Conservation (phyloP, 192 early-diverging fungal genomes). For the Backusella psychrophila region DNA sequence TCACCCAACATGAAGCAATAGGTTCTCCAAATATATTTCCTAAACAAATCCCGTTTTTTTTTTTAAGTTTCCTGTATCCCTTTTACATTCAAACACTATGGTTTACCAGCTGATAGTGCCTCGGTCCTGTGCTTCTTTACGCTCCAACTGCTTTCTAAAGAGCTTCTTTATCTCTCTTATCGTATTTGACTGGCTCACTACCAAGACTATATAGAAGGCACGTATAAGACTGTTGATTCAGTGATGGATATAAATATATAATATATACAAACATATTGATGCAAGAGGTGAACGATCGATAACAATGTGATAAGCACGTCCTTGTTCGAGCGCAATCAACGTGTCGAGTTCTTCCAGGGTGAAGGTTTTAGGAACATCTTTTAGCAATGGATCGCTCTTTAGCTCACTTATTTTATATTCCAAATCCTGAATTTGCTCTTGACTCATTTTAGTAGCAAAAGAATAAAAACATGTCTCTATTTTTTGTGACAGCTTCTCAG, state of each 20-base stretch:
- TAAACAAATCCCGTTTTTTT: neutral
- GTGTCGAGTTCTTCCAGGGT: slow-evolving; percentile 22
- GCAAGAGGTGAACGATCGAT: slow-evolving; percentile 15
- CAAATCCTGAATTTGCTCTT: neutral
- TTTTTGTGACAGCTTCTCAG: neutral
- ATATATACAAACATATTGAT: slow-evolving; percentile 12
- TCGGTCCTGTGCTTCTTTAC: neutral
- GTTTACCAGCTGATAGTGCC: slow-evolving; percentile 27
- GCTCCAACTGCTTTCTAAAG: neutral
- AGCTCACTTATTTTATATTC: slow-evolving; percentile 8
- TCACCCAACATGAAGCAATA: slow-evolving; percentile 21
- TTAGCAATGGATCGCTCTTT: slow-evolving; percentile 18
- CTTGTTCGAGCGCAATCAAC: slow-evolving; percentile 29
- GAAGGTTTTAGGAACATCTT: slow-evolving; percentile 2
- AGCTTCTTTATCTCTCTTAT: slow-evolving; percentile 24
- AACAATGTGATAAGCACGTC: slow-evolving; percentile 18
- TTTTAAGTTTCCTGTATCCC: neutral
- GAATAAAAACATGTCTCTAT: neutral
- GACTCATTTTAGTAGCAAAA: neutral
- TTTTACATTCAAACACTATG: neutral
- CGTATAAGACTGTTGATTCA: too few relatives aligned
- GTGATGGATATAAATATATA: neutral
- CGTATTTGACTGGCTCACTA: slow-evolving; percentile 22
- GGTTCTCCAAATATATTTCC: slow-evolving; percentile 34
- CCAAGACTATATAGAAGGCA: neutral